phyloP scores from a whole-genome alignment of 331 rosid species.

The Arachis monticola region DNA sequence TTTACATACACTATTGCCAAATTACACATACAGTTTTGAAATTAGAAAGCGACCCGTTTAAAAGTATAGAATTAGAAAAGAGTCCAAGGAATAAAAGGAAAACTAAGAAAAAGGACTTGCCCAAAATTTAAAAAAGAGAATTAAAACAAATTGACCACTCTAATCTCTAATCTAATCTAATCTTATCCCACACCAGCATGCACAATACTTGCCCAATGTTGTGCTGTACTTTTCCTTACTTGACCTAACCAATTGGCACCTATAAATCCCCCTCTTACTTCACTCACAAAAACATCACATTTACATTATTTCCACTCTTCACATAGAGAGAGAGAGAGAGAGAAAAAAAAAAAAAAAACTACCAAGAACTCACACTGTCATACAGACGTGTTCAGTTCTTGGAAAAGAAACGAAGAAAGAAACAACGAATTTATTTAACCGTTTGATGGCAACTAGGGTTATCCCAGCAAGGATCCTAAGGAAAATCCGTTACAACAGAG shows the following conservation, averaged over 20 bases:
- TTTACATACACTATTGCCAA: too few relatives aligned
- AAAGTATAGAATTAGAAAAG: neutral
- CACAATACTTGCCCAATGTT: conserved; percentile 30
- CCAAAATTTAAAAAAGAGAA: conserved; percentile 7
- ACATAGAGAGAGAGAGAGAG: neutral
- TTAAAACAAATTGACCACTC: neutral
- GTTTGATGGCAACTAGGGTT: conserved; percentile 68
- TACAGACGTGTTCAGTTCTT: neutral
- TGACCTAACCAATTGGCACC: conserved; percentile 19
- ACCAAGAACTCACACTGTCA: neutral
- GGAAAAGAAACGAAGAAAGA: neutral
- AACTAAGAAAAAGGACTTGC: neutral
- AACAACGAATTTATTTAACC: neutral
- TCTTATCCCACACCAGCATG: conserved; percentile 30
- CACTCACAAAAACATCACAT: neutral
- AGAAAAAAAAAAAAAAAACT: neutral
- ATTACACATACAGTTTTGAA: too few relatives aligned
- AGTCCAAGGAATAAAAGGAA: too few relatives aligned
- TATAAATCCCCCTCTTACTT: conserved; percentile 21
- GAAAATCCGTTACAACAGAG: conserved; percentile 39
- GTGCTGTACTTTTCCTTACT: conserved; percentile 36
- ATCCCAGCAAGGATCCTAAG: conserved; percentile 56
- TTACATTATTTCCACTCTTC: neutral
- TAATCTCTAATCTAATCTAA: neutral
- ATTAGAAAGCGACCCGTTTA: neutral